These are phyloP conservation scores for Penicillium fimorum DNA, from an alignment of 495 filamentous ascomycete genomes.

Conservation along the genomic window DNA sequence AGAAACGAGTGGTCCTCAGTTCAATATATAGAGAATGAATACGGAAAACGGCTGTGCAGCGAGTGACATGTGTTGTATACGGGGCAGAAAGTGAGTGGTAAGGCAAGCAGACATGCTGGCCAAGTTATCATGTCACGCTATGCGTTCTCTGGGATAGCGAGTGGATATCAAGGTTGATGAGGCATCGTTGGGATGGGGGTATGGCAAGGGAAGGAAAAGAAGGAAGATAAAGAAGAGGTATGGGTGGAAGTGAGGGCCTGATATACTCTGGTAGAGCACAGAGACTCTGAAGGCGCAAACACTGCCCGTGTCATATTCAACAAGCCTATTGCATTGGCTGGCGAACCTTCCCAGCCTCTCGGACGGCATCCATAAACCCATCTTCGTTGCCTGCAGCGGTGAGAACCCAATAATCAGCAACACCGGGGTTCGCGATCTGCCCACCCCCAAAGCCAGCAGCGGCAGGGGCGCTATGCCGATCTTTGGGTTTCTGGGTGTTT, in stretches of 20 bases:
- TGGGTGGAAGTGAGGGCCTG: neutral
- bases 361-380: conserved; percentile 65
- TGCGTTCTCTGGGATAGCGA: conserved; percentile 4
- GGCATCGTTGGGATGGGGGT: neutral
- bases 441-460: conserved; percentile 44
- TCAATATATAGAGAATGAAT: conserved; percentile 12
- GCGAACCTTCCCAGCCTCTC: conserved; percentile 66
- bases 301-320: neutral
- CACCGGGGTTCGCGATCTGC: conserved; percentile 36
- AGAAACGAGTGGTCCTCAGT: conserved; percentile 9
- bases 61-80: neutral
- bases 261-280: neutral
- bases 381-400: conserved; percentile 57
- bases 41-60: conserved; percentile 7
- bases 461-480: conserved; percentile 43
- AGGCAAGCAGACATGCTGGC: neutral
- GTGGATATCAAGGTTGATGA: conserved; percentile 9
- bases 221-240: neutral
- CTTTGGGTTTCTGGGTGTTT: conserved; percentile 32
- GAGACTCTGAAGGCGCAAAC: neutral
- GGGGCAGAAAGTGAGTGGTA: neutral
- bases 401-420: conserved; percentile 47
- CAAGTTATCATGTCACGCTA: neutral
- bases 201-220: neutral
- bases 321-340: conserved; percentile 15